Percentiles rank a stretch among this genome's conserved stretches.
phyloP scores from a whole-genome alignment of 371 early-diverging fungal species.

The Mortierella sp. region DNA sequence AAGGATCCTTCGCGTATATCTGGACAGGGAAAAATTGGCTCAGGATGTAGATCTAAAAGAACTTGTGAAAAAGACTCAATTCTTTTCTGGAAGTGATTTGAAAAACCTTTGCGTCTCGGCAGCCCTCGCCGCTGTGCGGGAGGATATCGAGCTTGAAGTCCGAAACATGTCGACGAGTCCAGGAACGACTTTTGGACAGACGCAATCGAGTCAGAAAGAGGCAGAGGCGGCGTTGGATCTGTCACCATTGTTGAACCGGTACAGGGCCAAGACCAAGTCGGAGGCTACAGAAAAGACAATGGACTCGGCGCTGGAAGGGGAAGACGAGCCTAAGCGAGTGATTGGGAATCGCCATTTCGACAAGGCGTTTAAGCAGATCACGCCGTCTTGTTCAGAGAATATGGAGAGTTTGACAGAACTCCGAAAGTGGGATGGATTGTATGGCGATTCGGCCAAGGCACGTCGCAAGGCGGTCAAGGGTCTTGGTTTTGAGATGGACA shows the following conservation, averaged over 20 bases:
- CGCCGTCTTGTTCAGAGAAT: conserved; percentile 88
- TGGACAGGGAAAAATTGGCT: conserved; percentile 78
- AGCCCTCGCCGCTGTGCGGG: conserved; percentile 78
- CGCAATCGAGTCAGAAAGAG: conserved; percentile 15
- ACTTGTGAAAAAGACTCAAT: conserved; percentile 75
- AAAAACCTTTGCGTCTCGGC: conserved; percentile 98
- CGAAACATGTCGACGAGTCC: background rate
- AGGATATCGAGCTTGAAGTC: conserved; percentile 59
- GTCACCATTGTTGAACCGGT: conserved; percentile 27
- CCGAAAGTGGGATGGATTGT: conserved; percentile 88
- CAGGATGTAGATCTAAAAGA: conserved; percentile 59
- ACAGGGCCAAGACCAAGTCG: conserved; percentile 13
- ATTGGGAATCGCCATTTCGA: conserved; percentile 76
- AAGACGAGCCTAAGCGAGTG: conserved; percentile 30
- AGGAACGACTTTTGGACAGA: background rate
- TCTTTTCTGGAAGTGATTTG: conserved; percentile 97
- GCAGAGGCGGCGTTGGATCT: conserved; percentile 52
- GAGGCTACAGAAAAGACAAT: conserved; percentile 1
- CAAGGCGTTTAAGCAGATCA: conserved; percentile 80
- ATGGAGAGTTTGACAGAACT: conserved; percentile 86
- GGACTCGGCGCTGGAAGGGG: background rate
- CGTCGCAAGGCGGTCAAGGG: conserved; percentile 39
- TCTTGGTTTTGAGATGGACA: conserved; percentile 27
- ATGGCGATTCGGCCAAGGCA: conserved; percentile 80
- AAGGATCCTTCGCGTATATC: conserved; percentile 83